A percentile compares a stretch with the other conserved stretches of the same genome.
phyloP scores from a whole-genome alignment of 2,329 filamentous ascomycete genomes.

The Intubia oerlemansii region DNA sequence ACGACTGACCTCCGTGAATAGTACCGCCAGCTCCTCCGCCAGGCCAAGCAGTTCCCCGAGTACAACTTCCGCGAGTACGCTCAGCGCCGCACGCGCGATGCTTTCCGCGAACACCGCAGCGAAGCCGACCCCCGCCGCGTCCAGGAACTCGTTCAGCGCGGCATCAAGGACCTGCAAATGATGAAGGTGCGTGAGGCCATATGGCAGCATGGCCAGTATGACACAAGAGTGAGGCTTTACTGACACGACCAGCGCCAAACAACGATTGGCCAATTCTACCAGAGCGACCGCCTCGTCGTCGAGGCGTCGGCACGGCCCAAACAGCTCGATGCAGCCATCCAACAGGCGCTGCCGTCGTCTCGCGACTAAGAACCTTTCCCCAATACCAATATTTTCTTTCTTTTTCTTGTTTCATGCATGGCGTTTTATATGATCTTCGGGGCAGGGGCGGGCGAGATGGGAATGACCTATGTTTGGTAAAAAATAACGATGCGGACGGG shows the following conservation, averaged over 20 bases:
- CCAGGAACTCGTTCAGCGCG: constrained; percentile 79
- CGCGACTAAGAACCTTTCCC: too few relatives aligned
- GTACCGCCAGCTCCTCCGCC: constrained; percentile 84
- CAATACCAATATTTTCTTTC: too few relatives aligned
- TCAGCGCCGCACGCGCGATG: constrained; percentile 70
- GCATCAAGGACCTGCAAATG: constrained; percentile 65
- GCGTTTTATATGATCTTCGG: too few relatives aligned
- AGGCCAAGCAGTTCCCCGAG: constrained; percentile 67
- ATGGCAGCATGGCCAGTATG: not conserved
- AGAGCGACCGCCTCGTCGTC: constrained; percentile 76
- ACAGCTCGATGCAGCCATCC: too few relatives aligned
- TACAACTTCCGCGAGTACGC: constrained; percentile 99
- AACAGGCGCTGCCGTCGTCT: too few relatives aligned
- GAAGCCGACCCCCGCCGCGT: constrained; percentile 55
- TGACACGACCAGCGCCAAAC: constrained; percentile 60
- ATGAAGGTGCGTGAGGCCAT: constrained; percentile 46
- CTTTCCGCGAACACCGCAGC: constrained; percentile 60
- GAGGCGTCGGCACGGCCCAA: constrained; percentile 23
- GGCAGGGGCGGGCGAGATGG: too few relatives aligned
- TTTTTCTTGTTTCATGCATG: not conserved
- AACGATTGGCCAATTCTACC: constrained; percentile 83
- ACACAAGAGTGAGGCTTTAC: constrained; percentile 4
- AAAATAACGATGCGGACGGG: too few relatives aligned
- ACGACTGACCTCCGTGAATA: too few relatives aligned
- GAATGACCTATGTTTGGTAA: too few relatives aligned